phyloP scores from a whole-genome alignment of 1,284 basidiomycete species.

The Pseudozyma thailandica region DNA sequence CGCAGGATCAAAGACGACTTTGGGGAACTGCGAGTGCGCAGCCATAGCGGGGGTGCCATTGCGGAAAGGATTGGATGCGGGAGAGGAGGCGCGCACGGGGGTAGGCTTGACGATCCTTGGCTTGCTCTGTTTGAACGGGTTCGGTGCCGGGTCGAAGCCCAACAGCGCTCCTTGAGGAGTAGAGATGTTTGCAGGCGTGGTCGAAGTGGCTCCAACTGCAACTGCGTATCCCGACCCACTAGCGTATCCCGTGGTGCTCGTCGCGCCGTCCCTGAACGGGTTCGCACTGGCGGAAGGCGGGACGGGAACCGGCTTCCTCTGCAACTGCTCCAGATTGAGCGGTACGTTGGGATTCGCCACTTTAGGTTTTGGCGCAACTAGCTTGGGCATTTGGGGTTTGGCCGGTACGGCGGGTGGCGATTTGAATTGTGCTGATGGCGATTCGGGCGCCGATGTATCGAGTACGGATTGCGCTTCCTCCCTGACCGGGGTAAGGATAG shows the following conservation, averaged over 20 bases:
- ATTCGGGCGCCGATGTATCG: conserved; percentile 6
- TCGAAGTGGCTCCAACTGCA: conserved; percentile 29
- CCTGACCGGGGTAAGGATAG: conserved; percentile 43
- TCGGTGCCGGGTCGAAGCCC: conserved; percentile 61
- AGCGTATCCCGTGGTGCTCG: conserved; percentile 21
- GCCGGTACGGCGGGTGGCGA: conserved; percentile 48
- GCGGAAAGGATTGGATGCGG: conserved; percentile 52
- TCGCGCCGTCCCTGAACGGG: conserved; percentile 42
- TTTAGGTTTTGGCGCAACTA: conserved; percentile 47
- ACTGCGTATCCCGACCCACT: conserved; percentile 43
- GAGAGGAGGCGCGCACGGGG: conserved; percentile 57
- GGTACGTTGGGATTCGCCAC: conserved; percentile 43
- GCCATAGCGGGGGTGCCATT: conserved; percentile 47
- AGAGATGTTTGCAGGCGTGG: conserved; percentile 37
- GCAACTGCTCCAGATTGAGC: conserved; percentile 38
- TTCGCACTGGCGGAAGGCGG: conserved; percentile 41
- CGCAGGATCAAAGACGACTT: conserved; percentile 40
- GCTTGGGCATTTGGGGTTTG: conserved; percentile 49
- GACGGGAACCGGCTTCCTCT: conserved; percentile 31
- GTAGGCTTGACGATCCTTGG: conserved; percentile 62
- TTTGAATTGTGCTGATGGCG: conserved; percentile 8
- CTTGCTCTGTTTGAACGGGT: conserved; percentile 63
- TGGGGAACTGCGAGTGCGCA: conserved; percentile 30
- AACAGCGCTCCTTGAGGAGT: conserved; percentile 36
- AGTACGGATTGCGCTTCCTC: conserved; percentile 19